These are phyloP conservation scores for Stereocaulon alpinum DNA, from an alignment of 495 filamentous ascomycete species.

Conservation along the genomic window DNA sequence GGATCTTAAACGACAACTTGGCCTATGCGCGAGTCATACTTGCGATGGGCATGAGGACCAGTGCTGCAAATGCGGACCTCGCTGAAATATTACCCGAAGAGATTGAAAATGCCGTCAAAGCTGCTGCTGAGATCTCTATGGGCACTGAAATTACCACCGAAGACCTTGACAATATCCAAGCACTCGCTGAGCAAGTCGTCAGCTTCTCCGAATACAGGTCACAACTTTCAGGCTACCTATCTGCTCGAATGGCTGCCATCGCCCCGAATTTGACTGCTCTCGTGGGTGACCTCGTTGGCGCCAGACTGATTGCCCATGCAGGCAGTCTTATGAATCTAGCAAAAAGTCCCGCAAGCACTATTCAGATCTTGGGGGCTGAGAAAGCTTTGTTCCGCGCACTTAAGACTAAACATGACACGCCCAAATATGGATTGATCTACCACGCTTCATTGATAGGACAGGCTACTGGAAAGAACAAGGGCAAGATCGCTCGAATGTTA, in stretches of 20 bases:
- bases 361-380: slow-evolving; percentile 97
- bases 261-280: slow-evolving; percentile 92
- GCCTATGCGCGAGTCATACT: slow-evolving; percentile 84
- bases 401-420: slow-evolving; percentile 98
- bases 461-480: slow-evolving; percentile 95
- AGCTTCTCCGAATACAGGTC: slow-evolving; percentile 79
- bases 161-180: slow-evolving; percentile 82
- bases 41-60: slow-evolving; percentile 75
- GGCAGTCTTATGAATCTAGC: slow-evolving; percentile 92
- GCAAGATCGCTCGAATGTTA: slow-evolving; percentile 95
- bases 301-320: slow-evolving; percentile 88
- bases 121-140: slow-evolving; percentile 93
- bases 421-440: slow-evolving; percentile 98
- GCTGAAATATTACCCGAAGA: slow-evolving; percentile 92
- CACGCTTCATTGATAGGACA: slow-evolving; percentile 95
- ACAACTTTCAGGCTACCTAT: slow-evolving; percentile 79
- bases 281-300: slow-evolving; percentile 89
- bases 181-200: slow-evolving; percentile 87
- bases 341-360: slow-evolving; percentile 90
- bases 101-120: slow-evolving; percentile 84
- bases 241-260: slow-evolving; percentile 91
- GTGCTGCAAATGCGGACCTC: slow-evolving; percentile 65
- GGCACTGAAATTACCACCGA: slow-evolving; percentile 88
- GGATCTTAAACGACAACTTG: slow-evolving; percentile 95
- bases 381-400: slow-evolving; percentile 97